Evolutionary conservation across 805 yeast species (phyloP).

Genomic region (Candida orba): DNA sequence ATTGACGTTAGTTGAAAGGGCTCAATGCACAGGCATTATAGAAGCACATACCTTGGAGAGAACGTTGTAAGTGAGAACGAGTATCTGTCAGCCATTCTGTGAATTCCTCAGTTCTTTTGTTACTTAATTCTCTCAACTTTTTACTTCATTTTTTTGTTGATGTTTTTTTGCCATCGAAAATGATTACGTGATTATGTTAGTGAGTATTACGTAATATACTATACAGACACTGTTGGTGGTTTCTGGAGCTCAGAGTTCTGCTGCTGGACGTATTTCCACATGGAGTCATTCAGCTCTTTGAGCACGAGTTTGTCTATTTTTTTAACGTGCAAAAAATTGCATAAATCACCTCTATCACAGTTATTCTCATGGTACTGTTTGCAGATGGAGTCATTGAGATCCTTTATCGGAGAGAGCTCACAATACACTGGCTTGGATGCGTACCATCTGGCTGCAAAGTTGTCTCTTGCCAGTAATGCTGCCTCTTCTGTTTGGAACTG

Average conservation of each 20-base stretch:
- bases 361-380: constrained; percentile 59
- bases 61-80: constrained; percentile 96
- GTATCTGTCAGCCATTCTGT: constrained; percentile 89
- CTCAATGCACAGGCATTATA: not conserved
- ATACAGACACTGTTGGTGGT: not conserved
- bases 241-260: not conserved
- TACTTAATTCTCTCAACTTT: no score
- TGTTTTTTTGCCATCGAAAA: constrained; percentile 11
- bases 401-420: constrained; percentile 69
- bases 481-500: constrained; percentile 46
- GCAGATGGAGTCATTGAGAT: constrained; percentile 68
- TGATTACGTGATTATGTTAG: not conserved
- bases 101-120: not conserved
- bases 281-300: constrained; percentile 37
- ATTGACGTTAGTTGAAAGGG: constrained; percentile 6
- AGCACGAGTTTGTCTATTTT: constrained; percentile 40
- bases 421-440: constrained; percentile 70
- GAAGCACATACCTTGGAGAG: constrained; percentile 70
- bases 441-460: constrained; percentile 77
- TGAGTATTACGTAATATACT: no score
- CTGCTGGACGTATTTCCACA: constrained; percentile 22
- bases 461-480: constrained; percentile 54
- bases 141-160: not conserved
- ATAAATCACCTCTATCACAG: constrained; percentile 76
- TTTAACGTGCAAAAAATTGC: constrained; percentile 81